Base-by-base conservation (phyloP, 495 filamentous ascomycete species). In the Hypoxylon trugodes region DNA sequence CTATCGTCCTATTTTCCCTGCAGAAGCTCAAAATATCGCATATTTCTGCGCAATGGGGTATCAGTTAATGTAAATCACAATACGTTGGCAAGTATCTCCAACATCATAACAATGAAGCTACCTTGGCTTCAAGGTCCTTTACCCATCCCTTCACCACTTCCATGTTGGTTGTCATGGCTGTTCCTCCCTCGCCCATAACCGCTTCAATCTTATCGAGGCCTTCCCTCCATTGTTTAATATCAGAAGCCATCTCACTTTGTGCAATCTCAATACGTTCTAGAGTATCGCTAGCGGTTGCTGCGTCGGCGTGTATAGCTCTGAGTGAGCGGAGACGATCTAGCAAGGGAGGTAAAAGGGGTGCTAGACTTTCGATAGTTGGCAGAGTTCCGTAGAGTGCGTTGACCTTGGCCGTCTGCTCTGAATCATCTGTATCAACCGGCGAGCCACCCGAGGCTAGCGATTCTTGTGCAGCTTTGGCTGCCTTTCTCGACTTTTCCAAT, bases 311-410 rank as follows among this genome's bases (percentile, higher is more conserved):
- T 28, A 97, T 88, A 18, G 87, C 84, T 56, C 91, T 84, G 42
- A 99, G 80, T 6, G 90, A 94, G 33, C 92, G 82, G 33, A 99
- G 78, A 13, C 96, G 84, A 69, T 97, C 91, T 2, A 99, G 81
- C 18, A 97, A 80, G 3, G 90, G 85, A 6, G 96, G 96, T 9
- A 99, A 80, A 18, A 96, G 76, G 5, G 96, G 95, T 3, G 90
- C 83, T 10, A 98, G 79, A 51, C 83, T 90, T 74, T 97, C 92
- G 61, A 99, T 96, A 8, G 91, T 94, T 4, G 91, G 87, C 4
- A 99, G 82, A 12, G 91, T 91, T 1, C 89, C 88, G 73, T 97
- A 98, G 2, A 99, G 84, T 2, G 93, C 93, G 66, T 96, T 94
- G 71, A 98, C 89, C 73, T 96, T 96, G 35, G 91, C 83, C 13